phyloP scores from a whole-genome alignment of 495 filamentous ascomycete species.

The Xylaria scruposa region DNA sequence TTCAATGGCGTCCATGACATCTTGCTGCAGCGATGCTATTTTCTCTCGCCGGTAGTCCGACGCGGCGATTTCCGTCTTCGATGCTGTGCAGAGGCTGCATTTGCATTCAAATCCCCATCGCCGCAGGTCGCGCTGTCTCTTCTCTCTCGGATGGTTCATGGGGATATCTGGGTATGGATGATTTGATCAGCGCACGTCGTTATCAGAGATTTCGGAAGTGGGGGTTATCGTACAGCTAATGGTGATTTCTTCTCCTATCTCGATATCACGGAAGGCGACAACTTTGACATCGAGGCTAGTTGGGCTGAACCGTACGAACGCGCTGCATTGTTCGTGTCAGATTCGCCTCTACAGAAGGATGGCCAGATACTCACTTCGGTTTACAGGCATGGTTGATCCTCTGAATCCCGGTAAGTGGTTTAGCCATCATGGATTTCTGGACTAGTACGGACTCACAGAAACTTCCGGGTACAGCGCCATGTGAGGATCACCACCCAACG shows the following conservation, averaged over 20 bases:
- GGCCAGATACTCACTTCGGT: constrained; percentile 43
- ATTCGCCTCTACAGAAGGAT: background rate
- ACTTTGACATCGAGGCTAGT: constrained; percentile 42
- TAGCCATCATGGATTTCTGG: background rate
- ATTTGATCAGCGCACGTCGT: background rate
- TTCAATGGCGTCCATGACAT: constrained; percentile 44
- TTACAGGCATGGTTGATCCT: constrained; percentile 51
- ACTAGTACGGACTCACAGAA: constrained; percentile 35
- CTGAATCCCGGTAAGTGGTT: constrained; percentile 23
- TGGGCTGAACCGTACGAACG: constrained; percentile 47
- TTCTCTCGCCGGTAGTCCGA: constrained; percentile 45
- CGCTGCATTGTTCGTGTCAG: constrained; percentile 30
- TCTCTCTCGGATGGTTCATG: constrained; percentile 38
- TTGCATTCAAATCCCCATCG: constrained; percentile 49
- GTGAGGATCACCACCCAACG: constrained; percentile 39
- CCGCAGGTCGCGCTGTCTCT: constrained; percentile 38
- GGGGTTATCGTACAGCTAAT: constrained; percentile 43
- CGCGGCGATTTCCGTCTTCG: constrained; percentile 34
- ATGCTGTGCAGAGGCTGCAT: constrained; percentile 47
- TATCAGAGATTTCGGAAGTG: background rate
- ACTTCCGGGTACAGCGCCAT: constrained; percentile 48
- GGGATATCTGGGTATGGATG: constrained; percentile 36
- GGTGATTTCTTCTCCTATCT: constrained; percentile 48
- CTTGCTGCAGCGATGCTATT: constrained; percentile 40
- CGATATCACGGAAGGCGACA: constrained; percentile 44